Base-by-base conservation (phyloP, 2,329 filamentous ascomycete genomes). In the Aspergillus pseudoviridinutans region DNA sequence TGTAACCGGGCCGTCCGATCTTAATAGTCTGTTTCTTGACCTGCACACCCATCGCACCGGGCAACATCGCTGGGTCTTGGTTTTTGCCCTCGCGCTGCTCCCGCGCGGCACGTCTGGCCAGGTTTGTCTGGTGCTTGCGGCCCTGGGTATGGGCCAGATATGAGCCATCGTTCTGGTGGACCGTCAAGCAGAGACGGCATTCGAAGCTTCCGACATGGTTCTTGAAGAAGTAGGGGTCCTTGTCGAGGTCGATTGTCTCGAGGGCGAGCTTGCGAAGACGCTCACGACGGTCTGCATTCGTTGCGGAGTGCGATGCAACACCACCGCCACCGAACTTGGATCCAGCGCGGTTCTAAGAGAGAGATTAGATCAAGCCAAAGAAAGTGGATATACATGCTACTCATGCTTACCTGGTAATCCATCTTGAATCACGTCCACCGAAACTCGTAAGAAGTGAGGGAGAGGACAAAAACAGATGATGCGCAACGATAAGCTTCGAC, bases 211-310 rank as follows among this genome's bases (percentile, higher is more conserved):
- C 94, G 68, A 97, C 91, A 77, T 99, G 93, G 82, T 99, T 99
- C 77, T 96, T 96, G 87, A 99, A 99, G 82, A 97, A 97, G 84
- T 97, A 99, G 0, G 94, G 94, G 79, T 99, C 94, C 79, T 97
- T 97, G 79, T 97, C 94, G 62, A 97, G 90, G 80, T 97, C 93
- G 82, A 99, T 99, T 56, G 92, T 95, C 79, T 99, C 94, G 71
- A 99, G 90, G 58, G 94, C 94, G 72, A 99, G 92, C 80, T 97
- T 97, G 76, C 93, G 92, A 42, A 99, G 88, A 62, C 94, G 92
- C 77, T 99, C 94, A 74, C 94, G 91, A 58, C 94, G 91, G 84
- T 97, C 94, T 64, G 94, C 93, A 77, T 97, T 97, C 61, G 92
- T 96, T 58, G 92, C 91, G 69, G 89, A 92, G 71, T 91, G 87